Conservation (phyloP, 2,329 filamentous ascomycete species). For the Arthrobotrys entomopaga region DNA sequence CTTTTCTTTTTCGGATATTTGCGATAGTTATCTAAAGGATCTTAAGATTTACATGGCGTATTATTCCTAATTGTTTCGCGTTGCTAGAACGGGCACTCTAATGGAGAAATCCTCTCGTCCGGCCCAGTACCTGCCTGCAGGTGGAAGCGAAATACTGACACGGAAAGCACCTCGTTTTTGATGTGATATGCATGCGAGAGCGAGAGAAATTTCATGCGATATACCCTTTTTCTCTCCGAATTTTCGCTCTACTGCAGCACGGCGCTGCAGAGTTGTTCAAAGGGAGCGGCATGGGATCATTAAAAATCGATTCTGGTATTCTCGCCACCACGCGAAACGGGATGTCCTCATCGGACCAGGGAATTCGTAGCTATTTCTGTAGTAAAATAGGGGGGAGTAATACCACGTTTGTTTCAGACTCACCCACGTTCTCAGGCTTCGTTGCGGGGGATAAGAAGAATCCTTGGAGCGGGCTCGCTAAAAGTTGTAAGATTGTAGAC, state of each 20-base stretch:
- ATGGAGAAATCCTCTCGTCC: slow-evolving; percentile 5
- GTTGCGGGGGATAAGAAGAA: not conserved
- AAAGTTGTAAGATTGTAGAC: not conserved
- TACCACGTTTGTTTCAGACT: slow-evolving; percentile 32
- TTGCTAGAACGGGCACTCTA: slow-evolving; percentile 37
- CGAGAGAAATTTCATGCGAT: too few relatives aligned
- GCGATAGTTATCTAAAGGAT: slow-evolving; percentile 9
- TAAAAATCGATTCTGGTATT: too few relatives aligned
- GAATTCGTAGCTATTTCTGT: slow-evolving; percentile 23
- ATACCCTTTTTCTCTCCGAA: too few relatives aligned
- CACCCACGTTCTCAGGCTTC: slow-evolving; percentile 29
- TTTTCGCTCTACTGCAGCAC: too few relatives aligned
- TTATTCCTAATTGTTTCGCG: slow-evolving; percentile 25
- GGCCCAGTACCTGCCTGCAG: slow-evolving; percentile 1
- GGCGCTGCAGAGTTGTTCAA: too few relatives aligned
- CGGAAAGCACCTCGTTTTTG: too few relatives aligned
- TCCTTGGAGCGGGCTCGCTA: not conserved
- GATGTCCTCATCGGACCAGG: too few relatives aligned
- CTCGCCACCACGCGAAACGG: too few relatives aligned
- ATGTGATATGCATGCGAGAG: too few relatives aligned
- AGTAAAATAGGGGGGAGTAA: not conserved
- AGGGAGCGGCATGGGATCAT: too few relatives aligned
- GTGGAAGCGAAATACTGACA: too few relatives aligned
- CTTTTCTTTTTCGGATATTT: slow-evolving; percentile 14
- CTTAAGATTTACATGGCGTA: too few relatives aligned